These are phyloP conservation scores for Aureobasidium sp. DNA, from an alignment of 2,329 filamentous ascomycete species.

Conservation along the genomic window DNA sequence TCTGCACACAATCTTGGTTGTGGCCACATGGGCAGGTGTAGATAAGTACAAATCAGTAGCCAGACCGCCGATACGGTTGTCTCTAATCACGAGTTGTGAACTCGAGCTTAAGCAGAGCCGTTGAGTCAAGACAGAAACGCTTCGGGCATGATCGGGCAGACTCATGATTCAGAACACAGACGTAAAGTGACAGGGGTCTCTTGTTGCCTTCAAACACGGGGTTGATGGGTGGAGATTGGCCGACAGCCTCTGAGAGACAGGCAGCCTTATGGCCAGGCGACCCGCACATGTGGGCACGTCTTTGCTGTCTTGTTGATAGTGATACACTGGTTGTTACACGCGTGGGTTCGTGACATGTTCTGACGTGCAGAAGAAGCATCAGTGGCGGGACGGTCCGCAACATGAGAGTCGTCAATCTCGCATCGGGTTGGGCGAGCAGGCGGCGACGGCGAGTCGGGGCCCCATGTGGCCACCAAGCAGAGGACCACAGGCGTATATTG, in stretches of 20 bases:
- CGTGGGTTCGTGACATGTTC: not conserved
- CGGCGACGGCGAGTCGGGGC: not conserved
- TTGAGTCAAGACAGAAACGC: not conserved
- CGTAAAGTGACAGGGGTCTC: not conserved
- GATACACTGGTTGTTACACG: constrained; percentile 8
- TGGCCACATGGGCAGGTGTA: constrained; percentile 6
- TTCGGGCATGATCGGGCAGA: not conserved
- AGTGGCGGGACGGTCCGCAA: not conserved
- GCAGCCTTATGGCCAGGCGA: constrained; percentile 6
- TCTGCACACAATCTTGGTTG: not conserved
- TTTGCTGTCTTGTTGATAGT: not conserved
- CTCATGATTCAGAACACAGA: not conserved
- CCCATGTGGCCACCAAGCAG: not conserved
- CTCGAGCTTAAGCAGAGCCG: constrained; percentile 9
- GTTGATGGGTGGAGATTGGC: constrained; percentile 6
- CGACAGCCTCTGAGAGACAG: not conserved
- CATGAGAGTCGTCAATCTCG: not conserved
- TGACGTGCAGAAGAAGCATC: not conserved
- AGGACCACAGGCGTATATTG: not conserved
- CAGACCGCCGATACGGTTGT: not conserved
- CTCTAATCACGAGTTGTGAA: not conserved
- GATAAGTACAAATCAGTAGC: not conserved
- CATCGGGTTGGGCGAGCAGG: not conserved
- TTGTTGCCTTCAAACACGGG: not conserved
- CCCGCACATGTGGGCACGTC: not conserved